Conservation (phyloP, 352 stramenopile species). For the Globisporangium heterothallicum region DNA sequence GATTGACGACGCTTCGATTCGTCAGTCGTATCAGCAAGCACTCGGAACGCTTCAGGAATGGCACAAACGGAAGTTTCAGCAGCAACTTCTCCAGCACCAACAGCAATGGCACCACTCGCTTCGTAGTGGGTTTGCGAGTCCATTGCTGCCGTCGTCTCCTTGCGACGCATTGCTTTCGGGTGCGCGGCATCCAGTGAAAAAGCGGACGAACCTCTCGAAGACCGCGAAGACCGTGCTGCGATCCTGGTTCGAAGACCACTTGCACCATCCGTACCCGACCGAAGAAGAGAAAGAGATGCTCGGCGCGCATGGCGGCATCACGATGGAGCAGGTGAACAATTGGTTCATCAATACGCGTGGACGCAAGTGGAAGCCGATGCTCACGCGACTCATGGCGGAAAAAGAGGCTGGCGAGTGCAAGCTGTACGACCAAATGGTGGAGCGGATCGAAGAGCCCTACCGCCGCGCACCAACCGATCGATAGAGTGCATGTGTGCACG, state of each 20-base stretch:
- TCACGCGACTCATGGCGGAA: slow-evolving; percentile 62
- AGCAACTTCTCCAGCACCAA: slow-evolving; percentile 14
- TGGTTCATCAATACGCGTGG: slow-evolving; percentile 87
- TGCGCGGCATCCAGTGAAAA: slow-evolving; percentile 36
- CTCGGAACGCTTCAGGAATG: slow-evolving; percentile 26
- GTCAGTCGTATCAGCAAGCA: slow-evolving; percentile 23
- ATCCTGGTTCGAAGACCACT: slow-evolving; percentile 78
- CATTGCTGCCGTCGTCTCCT: slow-evolving; percentile 1
- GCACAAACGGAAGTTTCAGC: slow-evolving; percentile 22
- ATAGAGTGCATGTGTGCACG: not conserved
- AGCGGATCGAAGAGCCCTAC: slow-evolving; percentile 77
- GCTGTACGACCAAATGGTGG: slow-evolving; percentile 72
- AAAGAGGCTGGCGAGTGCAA: slow-evolving; percentile 53
- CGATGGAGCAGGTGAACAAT: slow-evolving; percentile 85
- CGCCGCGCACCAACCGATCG: slow-evolving; percentile 23
- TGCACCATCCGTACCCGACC: slow-evolving; percentile 81
- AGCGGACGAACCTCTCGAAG: slow-evolving; percentile 72
- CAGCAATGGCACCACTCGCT: slow-evolving; percentile 3
- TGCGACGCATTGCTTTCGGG: not conserved
- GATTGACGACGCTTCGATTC: slow-evolving; percentile 19
- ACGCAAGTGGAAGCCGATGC: slow-evolving; percentile 84
- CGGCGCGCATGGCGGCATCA: slow-evolving; percentile 60
- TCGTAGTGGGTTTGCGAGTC: not conserved
- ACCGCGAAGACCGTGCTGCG: slow-evolving; percentile 66
- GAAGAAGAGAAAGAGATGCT: slow-evolving; percentile 81